These are phyloP conservation scores for Candida adriatica DNA, from an alignment of 805 yeast genomes.

Conservation along the genomic window DNA sequence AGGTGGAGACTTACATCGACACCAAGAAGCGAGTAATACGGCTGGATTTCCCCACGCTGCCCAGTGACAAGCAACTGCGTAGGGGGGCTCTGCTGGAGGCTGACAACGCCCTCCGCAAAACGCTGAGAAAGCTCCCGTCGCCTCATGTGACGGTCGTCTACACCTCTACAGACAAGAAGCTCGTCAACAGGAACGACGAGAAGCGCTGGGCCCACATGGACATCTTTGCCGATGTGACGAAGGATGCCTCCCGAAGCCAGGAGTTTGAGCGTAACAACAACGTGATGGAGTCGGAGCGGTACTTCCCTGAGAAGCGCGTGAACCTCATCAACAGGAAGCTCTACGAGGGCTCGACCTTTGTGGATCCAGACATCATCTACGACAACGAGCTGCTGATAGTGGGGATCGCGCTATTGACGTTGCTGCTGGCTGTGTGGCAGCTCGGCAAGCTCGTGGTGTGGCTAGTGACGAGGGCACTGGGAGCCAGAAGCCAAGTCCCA, in stretches of 20 bases:
- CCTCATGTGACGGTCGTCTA: conserved; percentile 61
- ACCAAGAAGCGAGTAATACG: conserved; percentile 53
- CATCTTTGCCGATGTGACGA: conserved; percentile 51
- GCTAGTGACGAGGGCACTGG: too few species aligned
- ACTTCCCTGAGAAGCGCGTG: conserved; percentile 28
- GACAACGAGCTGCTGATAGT: conserved; percentile 44
- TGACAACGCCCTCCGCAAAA: conserved; percentile 37
- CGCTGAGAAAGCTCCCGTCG: conserved; percentile 65
- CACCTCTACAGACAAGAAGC: conserved; percentile 32
- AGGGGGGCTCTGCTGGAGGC: conserved; percentile 26
- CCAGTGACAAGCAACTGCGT: conserved; percentile 28
- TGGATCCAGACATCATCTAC: conserved; percentile 38
- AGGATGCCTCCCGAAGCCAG: conserved; percentile 38
- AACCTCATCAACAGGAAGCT: conserved; percentile 25
- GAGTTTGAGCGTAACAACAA: conserved; percentile 49
- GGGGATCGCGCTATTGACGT: conserved; percentile 25
- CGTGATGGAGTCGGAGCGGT: conserved; percentile 24
- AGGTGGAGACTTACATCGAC: conserved; percentile 54
- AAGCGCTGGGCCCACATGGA: conserved; percentile 28
- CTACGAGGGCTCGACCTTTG: conserved; percentile 28
- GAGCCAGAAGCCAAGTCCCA: too few species aligned
- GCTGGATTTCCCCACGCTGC: conserved; percentile 49
- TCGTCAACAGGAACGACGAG: conserved; percentile 22
- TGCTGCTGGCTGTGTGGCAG: conserved; percentile 6
- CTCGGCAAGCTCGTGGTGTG: background rate